Evolutionary conservation across 805 yeast species (phyloP).

Genomic region (Wickerhamiella shivajii): DNA sequence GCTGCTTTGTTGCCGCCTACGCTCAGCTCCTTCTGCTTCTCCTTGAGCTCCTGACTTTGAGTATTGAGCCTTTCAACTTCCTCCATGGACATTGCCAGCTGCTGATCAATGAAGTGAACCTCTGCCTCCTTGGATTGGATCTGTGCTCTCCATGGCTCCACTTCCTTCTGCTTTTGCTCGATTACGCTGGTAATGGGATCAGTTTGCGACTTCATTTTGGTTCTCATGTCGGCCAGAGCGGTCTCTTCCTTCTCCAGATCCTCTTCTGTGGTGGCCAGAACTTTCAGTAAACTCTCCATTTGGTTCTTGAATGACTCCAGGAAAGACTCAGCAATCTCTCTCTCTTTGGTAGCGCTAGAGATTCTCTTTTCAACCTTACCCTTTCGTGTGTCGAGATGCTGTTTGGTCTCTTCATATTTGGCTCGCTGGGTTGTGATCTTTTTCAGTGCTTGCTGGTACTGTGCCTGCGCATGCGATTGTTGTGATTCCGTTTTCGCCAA

Average conservation of each 20-base stretch:
- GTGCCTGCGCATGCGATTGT: neutral
- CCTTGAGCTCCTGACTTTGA: slow-evolving; percentile 36
- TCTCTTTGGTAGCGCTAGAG: too few relatives aligned
- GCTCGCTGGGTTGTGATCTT: too few relatives aligned
- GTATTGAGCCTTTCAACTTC: slow-evolving; percentile 31
- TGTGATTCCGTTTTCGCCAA: too few relatives aligned
- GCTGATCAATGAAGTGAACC: slow-evolving; percentile 51
- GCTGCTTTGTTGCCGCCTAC: slow-evolving; percentile 21
- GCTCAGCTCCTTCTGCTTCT: slow-evolving; percentile 33
- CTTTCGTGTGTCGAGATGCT: slow-evolving; percentile 15
- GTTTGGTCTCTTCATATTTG: slow-evolving; percentile 11
- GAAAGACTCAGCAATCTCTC: too few relatives aligned
- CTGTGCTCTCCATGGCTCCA: slow-evolving; percentile 74
- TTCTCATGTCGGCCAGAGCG: slow-evolving; percentile 47
- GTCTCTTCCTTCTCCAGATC: slow-evolving; percentile 32
- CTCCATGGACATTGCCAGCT: slow-evolving; percentile 38
- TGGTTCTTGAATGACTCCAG: too few relatives aligned
- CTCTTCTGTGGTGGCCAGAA: too few relatives aligned
- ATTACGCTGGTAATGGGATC: slow-evolving; percentile 50
- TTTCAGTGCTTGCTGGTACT: neutral
- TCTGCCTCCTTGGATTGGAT: slow-evolving; percentile 50
- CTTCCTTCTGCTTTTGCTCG: slow-evolving; percentile 41
- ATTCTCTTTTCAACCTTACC: slow-evolving; percentile 47
- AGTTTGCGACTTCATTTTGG: slow-evolving; percentile 60
- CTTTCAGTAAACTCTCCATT: too few relatives aligned